A percentile compares a stretch with the other conserved stretches of the same genome.
Evolutionary conservation across 306 rosid species (phyloP).

Genomic region (Rosa multiflora): DNA sequence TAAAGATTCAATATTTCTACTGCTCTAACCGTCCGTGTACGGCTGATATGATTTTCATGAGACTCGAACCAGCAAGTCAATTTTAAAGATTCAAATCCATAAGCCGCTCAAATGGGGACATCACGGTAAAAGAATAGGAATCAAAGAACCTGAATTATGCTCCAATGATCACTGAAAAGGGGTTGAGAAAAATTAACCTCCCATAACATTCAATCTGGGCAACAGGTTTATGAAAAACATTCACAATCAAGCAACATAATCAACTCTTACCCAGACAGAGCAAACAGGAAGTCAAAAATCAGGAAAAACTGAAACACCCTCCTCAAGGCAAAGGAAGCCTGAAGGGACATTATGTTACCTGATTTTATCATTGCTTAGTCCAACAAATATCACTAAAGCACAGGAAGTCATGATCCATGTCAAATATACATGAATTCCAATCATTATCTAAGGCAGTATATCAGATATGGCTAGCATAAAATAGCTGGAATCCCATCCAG

Average conservation of each 20-base stretch:
- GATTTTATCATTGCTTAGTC: not conserved
- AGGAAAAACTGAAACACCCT: not conserved
- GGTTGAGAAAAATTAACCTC: slow-evolving; percentile 11
- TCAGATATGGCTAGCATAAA: slow-evolving; percentile 2
- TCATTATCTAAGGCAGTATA: not conserved
- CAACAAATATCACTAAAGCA: not conserved
- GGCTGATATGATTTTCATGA: not conserved
- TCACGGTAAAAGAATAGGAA: slow-evolving; percentile 1
- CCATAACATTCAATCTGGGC: slow-evolving; percentile 8
- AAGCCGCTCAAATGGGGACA: slow-evolving; percentile 6
- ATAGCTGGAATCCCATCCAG: slow-evolving; percentile 4
- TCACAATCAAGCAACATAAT: not conserved
- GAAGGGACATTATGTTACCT: not conserved
- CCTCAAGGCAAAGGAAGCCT: not conserved
- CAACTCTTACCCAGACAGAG: not conserved
- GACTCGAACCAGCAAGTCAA: not conserved
- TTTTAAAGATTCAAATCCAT: not conserved
- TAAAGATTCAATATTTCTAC: not conserved
- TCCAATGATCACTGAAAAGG: slow-evolving; percentile 12
- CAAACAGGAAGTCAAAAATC: not conserved
- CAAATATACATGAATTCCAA: not conserved
- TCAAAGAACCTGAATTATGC: slow-evolving; percentile 14
- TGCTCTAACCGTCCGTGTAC: not conserved
- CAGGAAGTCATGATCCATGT: not conserved
- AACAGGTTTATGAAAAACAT: not conserved